These are phyloP conservation scores for Corylus heterophylla DNA, from an alignment of 306 rosid genomes.

Conservation along the genomic window DNA sequence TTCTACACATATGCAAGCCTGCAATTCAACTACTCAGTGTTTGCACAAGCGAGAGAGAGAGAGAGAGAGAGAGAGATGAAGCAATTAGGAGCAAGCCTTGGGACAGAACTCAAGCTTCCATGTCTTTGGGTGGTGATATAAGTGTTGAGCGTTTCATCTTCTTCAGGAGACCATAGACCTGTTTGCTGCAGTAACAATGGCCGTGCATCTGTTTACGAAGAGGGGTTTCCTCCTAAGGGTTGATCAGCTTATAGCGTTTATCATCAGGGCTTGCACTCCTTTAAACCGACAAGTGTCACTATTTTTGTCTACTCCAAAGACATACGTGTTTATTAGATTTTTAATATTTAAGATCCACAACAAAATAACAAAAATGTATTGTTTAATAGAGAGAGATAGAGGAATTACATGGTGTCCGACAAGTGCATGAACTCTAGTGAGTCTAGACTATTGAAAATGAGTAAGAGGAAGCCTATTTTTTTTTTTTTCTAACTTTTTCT, in stretches of 20 bases:
- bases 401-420: not conserved
- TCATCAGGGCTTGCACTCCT: not conserved
- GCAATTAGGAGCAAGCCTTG: conserved; percentile 37
- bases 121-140: conserved; percentile 47
- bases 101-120: conserved; percentile 65
- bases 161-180: conserved; percentile 67
- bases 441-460: too few species aligned
- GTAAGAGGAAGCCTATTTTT: too few species aligned
- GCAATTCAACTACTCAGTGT: too few species aligned
- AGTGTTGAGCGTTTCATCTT: conserved; percentile 51
- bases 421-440: not conserved
- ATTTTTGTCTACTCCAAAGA: not conserved
- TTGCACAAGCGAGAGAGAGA: too few species aligned
- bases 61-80: not conserved
- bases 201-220: conserved; percentile 5
- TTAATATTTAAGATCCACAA: not conserved
- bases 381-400: too few species aligned
- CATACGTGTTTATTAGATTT: not conserved
- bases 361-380: not conserved
- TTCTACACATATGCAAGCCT: too few species aligned
- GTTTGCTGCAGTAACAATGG: conserved; percentile 52
- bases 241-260: too few species aligned
- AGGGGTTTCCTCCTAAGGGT: too few species aligned
- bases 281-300: conserved; percentile 13
- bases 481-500: too few species aligned